Evolutionary conservation across 2,329 filamentous ascomycete species (phyloP), one percentile per base, ranked within the genome.

Genomic region (Laburnicola sp.): DNA sequence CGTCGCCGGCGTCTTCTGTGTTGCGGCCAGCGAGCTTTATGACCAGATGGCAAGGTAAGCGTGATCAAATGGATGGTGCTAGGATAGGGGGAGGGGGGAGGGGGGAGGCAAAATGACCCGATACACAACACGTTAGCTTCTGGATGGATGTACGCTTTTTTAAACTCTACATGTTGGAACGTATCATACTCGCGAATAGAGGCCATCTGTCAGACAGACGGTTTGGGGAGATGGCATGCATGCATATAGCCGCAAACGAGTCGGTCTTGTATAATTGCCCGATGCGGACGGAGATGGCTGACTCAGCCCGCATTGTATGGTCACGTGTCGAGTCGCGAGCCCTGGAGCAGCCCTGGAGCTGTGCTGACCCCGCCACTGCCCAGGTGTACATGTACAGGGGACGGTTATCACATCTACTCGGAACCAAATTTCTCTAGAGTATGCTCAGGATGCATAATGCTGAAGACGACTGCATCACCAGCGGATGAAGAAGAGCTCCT

Each of bases 1-100:
- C 30, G 30, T 44, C 56, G 54, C 44, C 55, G 41, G 50, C 50
- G 48, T 38, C 31, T 43, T 34, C 49, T 48, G 16, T 46, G 22
- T 44, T 10, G 32, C 34, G 56, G 60, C 52, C 60, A 60, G 57
- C 57, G 57, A 53, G 45, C 50, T 50, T 57, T 64, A 56, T 59
- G 61, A 56, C 53, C 46, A 58, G 56, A 51, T 54, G 45, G 46
- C 48, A 44, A 40, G 40, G 34, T 48, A 53, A 51, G 53, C 59
- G 58, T 58, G 61, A 62, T 64, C 56, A 63, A 58, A 46, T 58
- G 26, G 28, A 30, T 34, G 31, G 56, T 50, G 51, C 51, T 58
- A 56, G 57, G 53, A 63, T 57, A 61, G 51, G 60, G 64, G 57
- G 51, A 51, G 39, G 51, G 60, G 64, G 57, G 51, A 51, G 39